A percentile compares a stretch with the other conserved stretches of the same genome.
Conservation (phyloP, 768 basidiomycete species). For the Steccherinum ochraceum region DNA sequence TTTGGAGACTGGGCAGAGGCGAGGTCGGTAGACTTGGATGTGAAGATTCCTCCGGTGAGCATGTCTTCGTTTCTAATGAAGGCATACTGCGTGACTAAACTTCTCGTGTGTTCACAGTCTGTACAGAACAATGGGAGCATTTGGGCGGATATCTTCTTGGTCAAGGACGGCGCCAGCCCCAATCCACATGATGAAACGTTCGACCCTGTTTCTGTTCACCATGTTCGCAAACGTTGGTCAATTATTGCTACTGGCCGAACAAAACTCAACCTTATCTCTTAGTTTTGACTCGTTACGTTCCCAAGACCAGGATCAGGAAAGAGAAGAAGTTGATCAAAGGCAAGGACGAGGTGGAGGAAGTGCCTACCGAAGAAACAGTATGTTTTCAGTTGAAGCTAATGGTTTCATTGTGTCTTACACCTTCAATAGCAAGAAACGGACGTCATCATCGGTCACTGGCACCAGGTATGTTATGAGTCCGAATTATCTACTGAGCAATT, state of each 20-base stretch:
- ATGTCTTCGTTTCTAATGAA: not conserved
- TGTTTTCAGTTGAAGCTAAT: not conserved
- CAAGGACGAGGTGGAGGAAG: conserved; percentile 31
- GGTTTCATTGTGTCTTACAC: not conserved
- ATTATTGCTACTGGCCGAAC: conserved; percentile 2
- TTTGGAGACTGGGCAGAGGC: conserved; percentile 72
- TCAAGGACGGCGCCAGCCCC: conserved; percentile 57
- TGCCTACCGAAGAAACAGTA: conserved; percentile 47
- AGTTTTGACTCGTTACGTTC: conserved; percentile 86
- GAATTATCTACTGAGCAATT: not conserved
- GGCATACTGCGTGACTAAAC: not conserved
- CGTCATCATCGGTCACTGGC: conserved; percentile 79
- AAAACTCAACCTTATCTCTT: conserved; percentile 3
- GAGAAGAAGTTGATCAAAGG: conserved; percentile 72
- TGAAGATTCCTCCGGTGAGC: conserved; percentile 65
- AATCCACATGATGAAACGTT: conserved; percentile 53
- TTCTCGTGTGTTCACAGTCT: conserved; percentile 34
- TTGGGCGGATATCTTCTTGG: conserved; percentile 79
- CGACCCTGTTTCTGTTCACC: conserved; percentile 52
- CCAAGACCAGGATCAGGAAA: conserved; percentile 66
- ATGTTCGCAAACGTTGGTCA: conserved; percentile 66
- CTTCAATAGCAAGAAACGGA: conserved; percentile 33
- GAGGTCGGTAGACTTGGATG: conserved; percentile 46
- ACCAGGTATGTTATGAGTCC: conserved; percentile 50
- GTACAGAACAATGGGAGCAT: conserved; percentile 76